Evolutionary conservation across 768 basidiomycete genomes (phyloP), one percentile per base, ranked within the genome.

Genomic region (Pleurotus djamor): DNA sequence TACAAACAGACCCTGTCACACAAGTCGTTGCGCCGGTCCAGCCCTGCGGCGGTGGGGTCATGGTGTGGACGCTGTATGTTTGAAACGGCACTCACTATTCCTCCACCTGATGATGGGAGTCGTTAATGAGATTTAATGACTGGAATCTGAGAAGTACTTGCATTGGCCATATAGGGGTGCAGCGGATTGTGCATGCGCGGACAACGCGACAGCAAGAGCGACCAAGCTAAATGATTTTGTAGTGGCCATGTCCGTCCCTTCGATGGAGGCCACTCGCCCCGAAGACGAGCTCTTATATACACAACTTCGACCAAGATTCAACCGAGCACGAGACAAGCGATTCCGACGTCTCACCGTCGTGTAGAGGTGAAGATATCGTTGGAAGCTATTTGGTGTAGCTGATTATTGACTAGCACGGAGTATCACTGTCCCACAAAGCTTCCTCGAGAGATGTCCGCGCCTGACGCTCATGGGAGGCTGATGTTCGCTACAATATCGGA

Each of bases 1-100:
- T 66, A 58, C 76, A 78, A n/a, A 65, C 62, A 5, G 68, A 47
- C 2, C 71, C 73, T 16, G 69, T 32, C 1, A 67, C 73, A 61
- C 76, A 78, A 12, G 73, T 72, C 1, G 72, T 76, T 10, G 67
- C 47, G 4, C 75, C 76, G 0, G 69, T 64, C 69, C 72, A 77
- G 4, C 71, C 71, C 72, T 72, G 21, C 21, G 21, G 21, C 21
- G 21, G 51, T 14, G 13, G 17, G 21, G n/a, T 59, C 7, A 52
- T 4, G 17, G 14, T 12, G 8, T 36, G 16, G 35, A 58, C 10
- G 16, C 14, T 43, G 49, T 1, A 50, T 2, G 6, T 16, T 12
- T 50, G 49, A 50, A 3, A 50, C 34, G 34, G 28, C 1, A 17
- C 43, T 44, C 21, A 60, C 52, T 17, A 52, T 54, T 4, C 52